These are phyloP conservation scores for Myochromella boudieri DNA, from an alignment of 768 basidiomycete species.

Conservation along the genomic window DNA sequence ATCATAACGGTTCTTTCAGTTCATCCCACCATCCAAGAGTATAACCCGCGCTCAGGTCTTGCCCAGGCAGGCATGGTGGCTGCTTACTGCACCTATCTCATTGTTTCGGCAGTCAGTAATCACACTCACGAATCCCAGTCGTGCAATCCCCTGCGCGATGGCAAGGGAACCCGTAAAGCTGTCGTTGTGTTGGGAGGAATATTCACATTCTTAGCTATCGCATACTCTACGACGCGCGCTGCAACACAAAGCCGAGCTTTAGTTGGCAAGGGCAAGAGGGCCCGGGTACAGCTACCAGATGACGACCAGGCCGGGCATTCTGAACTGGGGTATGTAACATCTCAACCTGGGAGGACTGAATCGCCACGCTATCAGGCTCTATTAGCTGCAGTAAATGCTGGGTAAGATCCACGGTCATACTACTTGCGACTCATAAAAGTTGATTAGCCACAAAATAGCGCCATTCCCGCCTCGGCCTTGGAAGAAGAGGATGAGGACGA, in stretches of 20 bases:
- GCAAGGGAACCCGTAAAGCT: constrained; percentile 72
- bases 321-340: constrained; percentile 75
- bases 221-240: constrained; percentile 94
- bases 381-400: constrained; percentile 93
- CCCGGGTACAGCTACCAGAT: constrained; percentile 61
- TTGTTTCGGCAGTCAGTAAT: constrained; percentile 91
- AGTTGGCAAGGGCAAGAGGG: constrained; percentile 69
- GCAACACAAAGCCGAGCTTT: constrained; percentile 94
- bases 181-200: constrained; percentile 88
- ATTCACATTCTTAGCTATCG: constrained; percentile 97
- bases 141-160: constrained; percentile 87
- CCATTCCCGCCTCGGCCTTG: constrained; percentile 91
- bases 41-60: constrained; percentile 91
- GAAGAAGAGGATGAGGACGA: constrained; percentile 79
- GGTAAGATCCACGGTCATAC: constrained; percentile 47
- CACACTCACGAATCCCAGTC: constrained; percentile 69
- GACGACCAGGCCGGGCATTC: constrained; percentile 57
- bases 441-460: constrained; percentile 40
- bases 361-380: constrained; percentile 92
- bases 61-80: constrained; percentile 98
- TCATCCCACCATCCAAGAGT: constrained; percentile 84
- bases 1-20: constrained; percentile 81
- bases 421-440: background rate
- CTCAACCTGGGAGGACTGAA: constrained; percentile 82
- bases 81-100: constrained; percentile 94